A percentile compares a stretch with the other conserved stretches of the same genome.
phyloP scores from a whole-genome alignment of 2,329 filamentous ascomycete genomes.

The Nothomitra cinnamomea region DNA sequence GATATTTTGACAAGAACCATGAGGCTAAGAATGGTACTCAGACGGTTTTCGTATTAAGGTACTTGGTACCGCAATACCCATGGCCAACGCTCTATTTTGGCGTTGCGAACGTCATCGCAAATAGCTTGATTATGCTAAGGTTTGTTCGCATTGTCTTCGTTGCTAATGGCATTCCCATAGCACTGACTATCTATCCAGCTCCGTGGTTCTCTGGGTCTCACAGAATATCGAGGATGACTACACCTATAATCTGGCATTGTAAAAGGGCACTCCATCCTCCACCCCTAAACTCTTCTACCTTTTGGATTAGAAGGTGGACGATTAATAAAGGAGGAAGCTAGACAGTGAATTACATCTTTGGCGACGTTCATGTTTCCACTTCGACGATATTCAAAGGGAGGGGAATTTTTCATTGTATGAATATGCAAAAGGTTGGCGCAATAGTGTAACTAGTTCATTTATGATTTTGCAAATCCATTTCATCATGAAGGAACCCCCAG shows the following conservation, averaged over 20 bases:
- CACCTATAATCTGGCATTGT: constrained; percentile 51
- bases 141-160: constrained; percentile 21
- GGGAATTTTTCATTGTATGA: too few relatives aligned
- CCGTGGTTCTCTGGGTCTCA: constrained; percentile 48
- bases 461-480: too few relatives aligned
- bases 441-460: too few relatives aligned
- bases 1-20: neutral
- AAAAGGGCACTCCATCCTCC: neutral
- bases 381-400: too few relatives aligned
- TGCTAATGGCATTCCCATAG: neutral
- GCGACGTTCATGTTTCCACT: neutral
- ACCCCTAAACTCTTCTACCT: neutral
- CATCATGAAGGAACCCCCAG: too few relatives aligned
- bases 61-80: constrained; percentile 40
- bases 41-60: constrained; percentile 51
- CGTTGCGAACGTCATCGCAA: constrained; percentile 47
- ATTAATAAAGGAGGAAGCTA: neutral
- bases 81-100: constrained; percentile 50
- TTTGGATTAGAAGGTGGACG: neutral
- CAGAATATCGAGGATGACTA: constrained; percentile 62
- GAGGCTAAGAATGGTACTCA: constrained; percentile 11
- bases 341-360: neutral
- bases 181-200: constrained; percentile 24
- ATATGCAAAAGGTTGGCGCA: too few relatives aligned
- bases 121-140: constrained; percentile 50